Conservation (phyloP, 345 rosid genomes). For the Eucalyptus sideroxylon region DNA sequence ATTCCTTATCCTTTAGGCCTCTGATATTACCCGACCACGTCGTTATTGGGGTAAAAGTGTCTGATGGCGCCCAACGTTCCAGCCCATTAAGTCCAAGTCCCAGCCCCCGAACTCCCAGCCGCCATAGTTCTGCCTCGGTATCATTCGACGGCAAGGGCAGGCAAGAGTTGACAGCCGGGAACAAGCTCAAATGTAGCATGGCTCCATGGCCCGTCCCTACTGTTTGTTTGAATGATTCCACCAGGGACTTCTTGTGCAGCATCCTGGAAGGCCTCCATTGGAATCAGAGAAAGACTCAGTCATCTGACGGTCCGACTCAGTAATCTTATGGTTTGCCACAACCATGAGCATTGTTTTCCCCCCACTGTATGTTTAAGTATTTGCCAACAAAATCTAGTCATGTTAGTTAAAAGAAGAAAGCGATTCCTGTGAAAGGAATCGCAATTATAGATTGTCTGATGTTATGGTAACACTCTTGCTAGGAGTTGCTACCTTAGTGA, state of each 20-base stretch:
- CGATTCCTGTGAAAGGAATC: not conserved
- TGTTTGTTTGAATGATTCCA: slow-evolving; percentile 74
- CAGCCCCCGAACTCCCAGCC: slow-evolving; percentile 13
- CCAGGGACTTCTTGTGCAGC: slow-evolving; percentile 75
- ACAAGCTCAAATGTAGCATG: slow-evolving; percentile 93
- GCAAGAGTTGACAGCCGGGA: slow-evolving; percentile 65
- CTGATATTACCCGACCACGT: slow-evolving; percentile 92
- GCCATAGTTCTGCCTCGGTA: slow-evolving; percentile 90
- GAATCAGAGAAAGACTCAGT: slow-evolving; percentile 74
- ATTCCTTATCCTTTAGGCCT: slow-evolving; percentile 93
- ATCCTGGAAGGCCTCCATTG: slow-evolving; percentile 94
- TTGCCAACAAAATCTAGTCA: too few species aligned
- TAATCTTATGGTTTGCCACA: slow-evolving; percentile 60
- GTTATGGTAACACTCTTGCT: not conserved
- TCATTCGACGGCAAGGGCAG: slow-evolving; percentile 96
- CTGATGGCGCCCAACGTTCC: not conserved
- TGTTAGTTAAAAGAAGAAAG: not conserved
- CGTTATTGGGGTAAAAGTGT: slow-evolving; percentile 64
- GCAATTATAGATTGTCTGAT: not conserved
- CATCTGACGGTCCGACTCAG: slow-evolving; percentile 70
- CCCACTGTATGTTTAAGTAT: not conserved
- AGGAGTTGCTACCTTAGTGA: not conserved
- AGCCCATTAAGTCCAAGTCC: not conserved
- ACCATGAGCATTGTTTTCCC: not conserved
- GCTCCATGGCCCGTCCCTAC: slow-evolving; percentile 99